Base-by-base conservation (phyloP, 2,329 filamentous ascomycete genomes). In the Neonectria coccinea region DNA sequence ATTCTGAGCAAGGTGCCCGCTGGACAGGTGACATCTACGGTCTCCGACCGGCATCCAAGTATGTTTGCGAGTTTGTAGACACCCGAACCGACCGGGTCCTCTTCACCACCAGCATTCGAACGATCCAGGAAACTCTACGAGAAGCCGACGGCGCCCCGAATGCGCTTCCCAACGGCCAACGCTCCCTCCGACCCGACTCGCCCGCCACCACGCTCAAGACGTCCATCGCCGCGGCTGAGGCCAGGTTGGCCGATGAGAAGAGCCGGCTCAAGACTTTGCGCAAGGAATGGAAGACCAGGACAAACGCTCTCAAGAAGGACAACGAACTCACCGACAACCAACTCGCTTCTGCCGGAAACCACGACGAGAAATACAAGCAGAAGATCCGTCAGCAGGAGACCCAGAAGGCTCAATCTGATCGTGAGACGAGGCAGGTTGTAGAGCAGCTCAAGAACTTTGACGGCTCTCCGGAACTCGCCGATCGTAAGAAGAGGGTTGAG, bases 61-160 rank as follows among this genome's bases (percentile, higher is more conserved):
- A 94, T 78, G 88, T 89, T 67, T 92, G 89, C 79, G 91, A 95
- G 76, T 92, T 94, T 75, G 86, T 94, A 63, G 88, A 91, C 77
- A 89, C 87, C 45, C 81, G 82, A 27, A 91, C 89, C 64, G 85
- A 89, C 66, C 81, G 87, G 71, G 82, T 92, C 60, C 82, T 94
- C 67, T 93, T 92, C 75, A 88, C 89, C 27, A 89, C 90, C 7
- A 92, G 88, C 78, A 86, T 94, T 67, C 87, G 91, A 75, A 93
- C 91, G 7, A 79, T 84, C 7, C 82, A 84, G 66, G 85, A 86
- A 58, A 73, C 75, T 5, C 71, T 77, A 54, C 76, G 74, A 20
- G 75, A 78, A 39, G 62, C 72, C n/a, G 77, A 79, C 48, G 70
- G 72, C 4, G 65, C 70, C 20, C 66, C 75, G 1, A 59, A 77